These are phyloP conservation scores for Ceratocystis smalleyi DNA, from an alignment of 2,329 filamentous ascomycete species.

Conservation along the genomic window DNA sequence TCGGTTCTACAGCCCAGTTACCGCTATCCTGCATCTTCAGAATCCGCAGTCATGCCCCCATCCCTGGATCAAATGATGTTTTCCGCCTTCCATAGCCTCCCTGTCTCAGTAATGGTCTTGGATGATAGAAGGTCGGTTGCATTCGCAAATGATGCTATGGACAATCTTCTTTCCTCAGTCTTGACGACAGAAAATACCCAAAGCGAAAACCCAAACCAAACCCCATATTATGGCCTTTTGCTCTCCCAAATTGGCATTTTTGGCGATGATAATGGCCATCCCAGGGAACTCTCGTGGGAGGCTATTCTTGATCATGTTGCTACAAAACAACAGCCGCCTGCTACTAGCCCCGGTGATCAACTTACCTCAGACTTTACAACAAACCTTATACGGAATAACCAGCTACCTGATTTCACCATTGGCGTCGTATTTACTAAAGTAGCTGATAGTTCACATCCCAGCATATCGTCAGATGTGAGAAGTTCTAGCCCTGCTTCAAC, in stretches of 20 bases:
- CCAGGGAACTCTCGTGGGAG: constrained; percentile 45
- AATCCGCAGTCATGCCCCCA: constrained; percentile 27
- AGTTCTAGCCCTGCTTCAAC: constrained; percentile 20
- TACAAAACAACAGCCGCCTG: constrained; percentile 19
- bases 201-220: neutral
- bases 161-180: constrained; percentile 36
- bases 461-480: neutral
- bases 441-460: neutral
- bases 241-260: constrained; percentile 58
- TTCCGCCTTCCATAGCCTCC: constrained; percentile 56
- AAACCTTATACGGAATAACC: constrained; percentile 6
- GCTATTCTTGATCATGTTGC: constrained; percentile 39
- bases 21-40: neutral
- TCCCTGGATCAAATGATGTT: constrained; percentile 44
- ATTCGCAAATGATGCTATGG: constrained; percentile 62
- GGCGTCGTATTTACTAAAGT: constrained; percentile 11
- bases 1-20: neutral
- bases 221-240: constrained; percentile 19
- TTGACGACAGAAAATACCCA: neutral
- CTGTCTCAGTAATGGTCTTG: constrained; percentile 54
- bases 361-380: neutral
- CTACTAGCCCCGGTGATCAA: neutral
- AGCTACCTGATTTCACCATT: constrained; percentile 12
- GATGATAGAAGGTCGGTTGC: constrained; percentile 54
- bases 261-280: constrained; percentile 51